phyloP scores from a whole-genome alignment of 805 yeast genomes.

The Myxozyma kluyveri region DNA sequence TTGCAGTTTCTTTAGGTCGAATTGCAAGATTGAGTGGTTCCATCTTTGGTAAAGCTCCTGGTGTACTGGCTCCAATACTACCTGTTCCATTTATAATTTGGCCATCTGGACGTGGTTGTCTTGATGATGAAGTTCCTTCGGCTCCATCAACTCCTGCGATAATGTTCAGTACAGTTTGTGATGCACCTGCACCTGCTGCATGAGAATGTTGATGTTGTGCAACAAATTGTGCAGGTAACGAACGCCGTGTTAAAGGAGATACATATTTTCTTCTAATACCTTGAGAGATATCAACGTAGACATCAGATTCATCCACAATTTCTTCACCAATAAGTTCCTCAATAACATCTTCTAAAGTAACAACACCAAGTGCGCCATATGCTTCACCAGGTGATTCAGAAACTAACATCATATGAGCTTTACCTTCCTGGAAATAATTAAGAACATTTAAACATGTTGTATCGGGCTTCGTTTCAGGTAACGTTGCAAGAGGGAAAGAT shows the following conservation, averaged over 20 bases:
- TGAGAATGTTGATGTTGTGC: constrained; percentile 17
- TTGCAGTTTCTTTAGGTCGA: constrained; percentile 62
- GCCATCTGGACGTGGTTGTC: neutral
- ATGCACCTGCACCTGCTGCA: neutral
- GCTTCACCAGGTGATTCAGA: constrained; percentile 76
- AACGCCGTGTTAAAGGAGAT: constrained; percentile 39
- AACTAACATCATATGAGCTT: constrained; percentile 94
- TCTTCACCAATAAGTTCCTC: constrained; percentile 98
- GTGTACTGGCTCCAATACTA: neutral
- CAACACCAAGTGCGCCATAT: constrained; percentile 81
- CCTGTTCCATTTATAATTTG: neutral
- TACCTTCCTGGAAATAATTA: constrained; percentile 96
- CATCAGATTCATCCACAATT: constrained; percentile 94
- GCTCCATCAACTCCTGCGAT: neutral
- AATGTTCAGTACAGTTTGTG: neutral
- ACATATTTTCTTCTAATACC: constrained; percentile 60
- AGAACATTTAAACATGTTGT: constrained; percentile 91
- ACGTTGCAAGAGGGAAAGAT: constrained; percentile 88
- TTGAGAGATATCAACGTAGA: constrained; percentile 83
- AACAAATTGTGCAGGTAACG: constrained; percentile 24
- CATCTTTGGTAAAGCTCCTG: constrained; percentile 29
- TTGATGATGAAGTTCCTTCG: neutral
- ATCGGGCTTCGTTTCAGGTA: constrained; percentile 89
- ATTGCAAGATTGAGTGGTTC: constrained; percentile 66
- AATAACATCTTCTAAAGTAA: constrained; percentile 95